A percentile compares a stretch with the other conserved stretches of the same genome.
Evolutionary conservation across 768 basidiomycete species (phyloP).

Genomic region (Lactarius indigo): DNA sequence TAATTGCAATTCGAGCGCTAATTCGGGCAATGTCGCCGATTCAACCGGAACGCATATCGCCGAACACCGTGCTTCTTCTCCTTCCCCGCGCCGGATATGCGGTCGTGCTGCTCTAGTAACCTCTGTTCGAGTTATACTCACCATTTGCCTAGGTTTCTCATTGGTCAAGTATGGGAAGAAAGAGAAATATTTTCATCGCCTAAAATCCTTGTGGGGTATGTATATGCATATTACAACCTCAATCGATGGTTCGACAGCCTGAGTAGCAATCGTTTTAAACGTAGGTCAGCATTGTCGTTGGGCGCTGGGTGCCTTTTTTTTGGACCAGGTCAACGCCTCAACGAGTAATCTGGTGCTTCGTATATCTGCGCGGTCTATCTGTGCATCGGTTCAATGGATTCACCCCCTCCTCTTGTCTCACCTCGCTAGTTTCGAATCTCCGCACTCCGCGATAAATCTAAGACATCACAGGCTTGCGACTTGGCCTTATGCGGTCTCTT

Average conservation of each 20-base stretch:
- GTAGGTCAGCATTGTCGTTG: neutral
- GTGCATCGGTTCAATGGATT: neutral
- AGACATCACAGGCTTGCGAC: conserved; percentile 1
- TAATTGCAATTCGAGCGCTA: neutral
- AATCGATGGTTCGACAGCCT: neutral
- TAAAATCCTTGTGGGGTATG: neutral
- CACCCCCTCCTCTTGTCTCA: neutral
- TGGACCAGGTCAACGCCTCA: neutral
- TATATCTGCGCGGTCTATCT: neutral
- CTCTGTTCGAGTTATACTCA: neutral
- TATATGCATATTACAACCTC: neutral
- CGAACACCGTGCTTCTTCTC: neutral
- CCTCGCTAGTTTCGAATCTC: neutral
- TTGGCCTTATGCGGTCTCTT: neutral
- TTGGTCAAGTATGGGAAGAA: neutral
- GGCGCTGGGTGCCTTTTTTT: too few species aligned
- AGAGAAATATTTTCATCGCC: neutral
- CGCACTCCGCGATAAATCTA: conserved; percentile 12
- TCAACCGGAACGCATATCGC: conserved; percentile 7
- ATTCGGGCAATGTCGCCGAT: neutral
- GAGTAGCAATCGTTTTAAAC: neutral
- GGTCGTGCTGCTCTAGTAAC: neutral
- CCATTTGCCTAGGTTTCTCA: neutral
- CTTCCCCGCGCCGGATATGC: neutral
- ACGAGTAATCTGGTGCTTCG: neutral